Conservation (phyloP, 192 early-diverging fungal genomes). For the Coemansia sp. region DNA sequence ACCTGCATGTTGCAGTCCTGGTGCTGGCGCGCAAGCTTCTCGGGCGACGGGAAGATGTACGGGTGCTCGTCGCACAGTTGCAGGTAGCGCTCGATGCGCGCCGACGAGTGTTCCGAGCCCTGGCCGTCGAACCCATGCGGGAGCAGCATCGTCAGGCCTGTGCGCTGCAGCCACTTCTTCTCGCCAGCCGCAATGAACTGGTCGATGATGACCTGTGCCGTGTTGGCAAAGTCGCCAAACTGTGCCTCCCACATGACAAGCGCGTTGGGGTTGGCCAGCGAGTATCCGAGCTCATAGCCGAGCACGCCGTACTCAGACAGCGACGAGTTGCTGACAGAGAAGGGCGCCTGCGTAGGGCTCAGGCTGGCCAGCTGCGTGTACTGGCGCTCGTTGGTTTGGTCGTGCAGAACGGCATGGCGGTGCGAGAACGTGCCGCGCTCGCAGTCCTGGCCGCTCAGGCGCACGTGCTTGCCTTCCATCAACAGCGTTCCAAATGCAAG, state of each 20-base stretch:
- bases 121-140: constrained; percentile 99
- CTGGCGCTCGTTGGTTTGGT: constrained; percentile 84
- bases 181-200: constrained; percentile 96
- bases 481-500: constrained; percentile 93
- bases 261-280: constrained; percentile 90
- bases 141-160: constrained; percentile 89
- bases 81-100: constrained; percentile 93
- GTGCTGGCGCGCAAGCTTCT: constrained; percentile 88
- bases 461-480: constrained; percentile 88
- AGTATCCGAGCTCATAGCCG: constrained; percentile 98
- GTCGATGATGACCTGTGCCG: constrained; percentile 96
- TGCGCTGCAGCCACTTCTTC: constrained; percentile 98
- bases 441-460: constrained; percentile 95
- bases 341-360: constrained; percentile 80
- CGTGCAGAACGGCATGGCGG: constrained; percentile 95
- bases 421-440: constrained; percentile 99
- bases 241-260: constrained; percentile 98
- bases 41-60: constrained; percentile 72
- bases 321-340: constrained; percentile 94
- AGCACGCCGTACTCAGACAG: constrained; percentile 94
- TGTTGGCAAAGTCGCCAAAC: constrained; percentile 99
- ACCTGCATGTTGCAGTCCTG: constrained; percentile 99
- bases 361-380: constrained; percentile 88
- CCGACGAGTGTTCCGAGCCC: constrained; percentile 97
- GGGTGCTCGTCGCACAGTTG: constrained; percentile 96